These are phyloP conservation scores for Chenopodium berlandieri DNA, from an alignment of 148 eudicot genomes.

Conservation along the genomic window DNA sequence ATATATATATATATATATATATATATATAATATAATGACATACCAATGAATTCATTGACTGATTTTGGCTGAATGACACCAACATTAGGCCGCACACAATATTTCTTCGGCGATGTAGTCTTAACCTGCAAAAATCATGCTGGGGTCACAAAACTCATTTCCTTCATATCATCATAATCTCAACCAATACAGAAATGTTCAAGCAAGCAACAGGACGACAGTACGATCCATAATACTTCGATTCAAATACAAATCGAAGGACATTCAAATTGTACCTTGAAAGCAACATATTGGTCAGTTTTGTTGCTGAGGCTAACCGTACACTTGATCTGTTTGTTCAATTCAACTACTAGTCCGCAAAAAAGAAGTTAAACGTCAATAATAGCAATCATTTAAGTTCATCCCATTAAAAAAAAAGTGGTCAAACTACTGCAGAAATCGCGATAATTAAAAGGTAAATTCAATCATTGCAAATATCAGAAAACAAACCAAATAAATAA, in stretches of 20 bases:
- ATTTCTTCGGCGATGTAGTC: slow-evolving; percentile 92
- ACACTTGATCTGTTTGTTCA: slow-evolving; percentile 73
- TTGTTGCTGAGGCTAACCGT: slow-evolving; percentile 59
- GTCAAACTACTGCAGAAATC: neutral
- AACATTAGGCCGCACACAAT: slow-evolving; percentile 80
- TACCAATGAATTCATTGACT: slow-evolving; percentile 74
- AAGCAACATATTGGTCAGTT: slow-evolving; percentile 71
- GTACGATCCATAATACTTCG: neutral
- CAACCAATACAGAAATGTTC: neutral
- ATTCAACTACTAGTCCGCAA: slow-evolving; percentile 47
- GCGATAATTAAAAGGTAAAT: slow-evolving; percentile 2
- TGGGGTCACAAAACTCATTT: slow-evolving; percentile 2
- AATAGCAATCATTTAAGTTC: neutral
- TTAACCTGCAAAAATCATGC: slow-evolving; percentile 57
- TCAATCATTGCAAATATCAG: neutral
- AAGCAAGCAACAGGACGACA: neutral
- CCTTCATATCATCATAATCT: neutral
- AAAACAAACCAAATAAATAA: neutral
- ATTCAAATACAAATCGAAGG: neutral
- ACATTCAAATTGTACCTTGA: slow-evolving; percentile 53
- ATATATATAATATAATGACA: neutral
- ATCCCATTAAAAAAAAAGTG: neutral
- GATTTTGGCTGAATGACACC: slow-evolving; percentile 70
- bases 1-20: no score
- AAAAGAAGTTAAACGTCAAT: neutral